phyloP scores from a whole-genome alignment of 1,284 basidiomycete species.

The Heterobasidion occidentale region DNA sequence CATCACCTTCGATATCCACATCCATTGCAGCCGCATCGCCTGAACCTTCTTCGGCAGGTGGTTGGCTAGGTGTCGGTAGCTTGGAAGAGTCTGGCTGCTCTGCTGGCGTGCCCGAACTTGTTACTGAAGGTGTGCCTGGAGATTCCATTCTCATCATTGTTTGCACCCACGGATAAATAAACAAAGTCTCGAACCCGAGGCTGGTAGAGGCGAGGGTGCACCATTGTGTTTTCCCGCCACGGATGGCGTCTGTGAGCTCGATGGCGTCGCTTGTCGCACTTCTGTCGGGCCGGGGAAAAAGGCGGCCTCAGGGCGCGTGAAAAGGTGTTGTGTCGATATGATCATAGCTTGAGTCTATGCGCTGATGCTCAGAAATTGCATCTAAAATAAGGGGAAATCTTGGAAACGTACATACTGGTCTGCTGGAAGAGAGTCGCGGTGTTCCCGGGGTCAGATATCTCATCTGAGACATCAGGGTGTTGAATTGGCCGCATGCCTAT shows the following conservation, averaged over 20 bases:
- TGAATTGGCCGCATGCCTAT: slow-evolving; percentile 37
- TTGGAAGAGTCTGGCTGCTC: slow-evolving; percentile 9
- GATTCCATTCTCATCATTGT: too few species aligned
- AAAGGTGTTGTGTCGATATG: slow-evolving; percentile 78
- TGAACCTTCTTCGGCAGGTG: slow-evolving; percentile 7
- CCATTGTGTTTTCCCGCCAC: background rate
- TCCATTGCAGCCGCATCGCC: slow-evolving; percentile 34
- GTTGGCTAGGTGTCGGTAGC: slow-evolving; percentile 9
- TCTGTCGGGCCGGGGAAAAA: slow-evolving; percentile 14
- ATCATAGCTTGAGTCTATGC: slow-evolving; percentile 75
- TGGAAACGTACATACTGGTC: slow-evolving; percentile 51
- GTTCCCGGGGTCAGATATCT: slow-evolving; percentile 47
- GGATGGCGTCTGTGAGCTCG: slow-evolving; percentile 14
- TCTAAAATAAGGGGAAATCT: slow-evolving; percentile 3
- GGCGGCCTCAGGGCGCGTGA: slow-evolving; percentile 25
- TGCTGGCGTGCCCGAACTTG: slow-evolving; percentile 6
- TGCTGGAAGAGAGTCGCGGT: slow-evolving; percentile 21
- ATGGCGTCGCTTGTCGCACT: slow-evolving; percentile 4
- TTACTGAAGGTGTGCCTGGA: background rate
- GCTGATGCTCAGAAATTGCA: background rate
- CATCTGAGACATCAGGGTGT: slow-evolving; percentile 58
- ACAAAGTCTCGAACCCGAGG: background rate
- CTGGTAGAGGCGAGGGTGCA: background rate
- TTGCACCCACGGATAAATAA: background rate
- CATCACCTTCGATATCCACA: slow-evolving; percentile 44